phyloP scores from a whole-genome alignment of 306 rosid species.

The Crataegus laevigata region DNA sequence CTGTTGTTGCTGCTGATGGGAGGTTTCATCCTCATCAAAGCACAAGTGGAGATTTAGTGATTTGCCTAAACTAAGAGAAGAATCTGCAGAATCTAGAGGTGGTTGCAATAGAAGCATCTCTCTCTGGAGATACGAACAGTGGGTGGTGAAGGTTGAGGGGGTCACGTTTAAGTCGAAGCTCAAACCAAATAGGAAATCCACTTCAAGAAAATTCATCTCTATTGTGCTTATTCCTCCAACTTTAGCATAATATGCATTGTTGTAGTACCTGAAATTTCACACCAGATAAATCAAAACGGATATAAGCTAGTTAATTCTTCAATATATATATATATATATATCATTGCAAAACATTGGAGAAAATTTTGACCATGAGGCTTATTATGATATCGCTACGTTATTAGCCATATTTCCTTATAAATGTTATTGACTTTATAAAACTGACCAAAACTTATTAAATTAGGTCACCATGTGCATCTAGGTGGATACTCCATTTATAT shows the following conservation, averaged over 20 bases:
- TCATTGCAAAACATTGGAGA: neutral
- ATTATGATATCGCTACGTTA: too few relatives aligned
- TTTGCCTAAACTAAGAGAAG: constrained; percentile 43
- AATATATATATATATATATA: neutral
- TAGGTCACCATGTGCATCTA: neutral
- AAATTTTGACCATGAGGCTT: neutral
- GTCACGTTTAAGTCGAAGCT: constrained; percentile 81
- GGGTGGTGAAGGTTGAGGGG: constrained; percentile 63
- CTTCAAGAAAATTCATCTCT: constrained; percentile 91
- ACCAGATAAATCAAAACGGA: neutral
- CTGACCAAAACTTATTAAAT: neutral
- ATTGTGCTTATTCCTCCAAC: constrained; percentile 89
- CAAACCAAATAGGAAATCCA: constrained; percentile 87
- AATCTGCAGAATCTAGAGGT: constrained; percentile 43
- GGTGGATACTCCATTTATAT: neutral
- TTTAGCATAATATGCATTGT: constrained; percentile 96
- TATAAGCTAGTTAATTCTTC: neutral
- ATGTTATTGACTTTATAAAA: neutral
- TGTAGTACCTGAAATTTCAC: constrained; percentile 59
- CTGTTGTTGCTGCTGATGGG: constrained; percentile 39
- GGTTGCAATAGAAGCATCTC: constrained; percentile 69
- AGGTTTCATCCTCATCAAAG: constrained; percentile 72
- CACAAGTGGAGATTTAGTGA: constrained; percentile 48
- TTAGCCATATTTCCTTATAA: neutral
- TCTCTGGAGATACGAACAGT: constrained; percentile 60